A percentile compares a stretch with the other conserved stretches of the same genome.
Evolutionary conservation across 805 yeast genomes (phyloP).

Genomic region (Metschnikowia lachancei): DNA sequence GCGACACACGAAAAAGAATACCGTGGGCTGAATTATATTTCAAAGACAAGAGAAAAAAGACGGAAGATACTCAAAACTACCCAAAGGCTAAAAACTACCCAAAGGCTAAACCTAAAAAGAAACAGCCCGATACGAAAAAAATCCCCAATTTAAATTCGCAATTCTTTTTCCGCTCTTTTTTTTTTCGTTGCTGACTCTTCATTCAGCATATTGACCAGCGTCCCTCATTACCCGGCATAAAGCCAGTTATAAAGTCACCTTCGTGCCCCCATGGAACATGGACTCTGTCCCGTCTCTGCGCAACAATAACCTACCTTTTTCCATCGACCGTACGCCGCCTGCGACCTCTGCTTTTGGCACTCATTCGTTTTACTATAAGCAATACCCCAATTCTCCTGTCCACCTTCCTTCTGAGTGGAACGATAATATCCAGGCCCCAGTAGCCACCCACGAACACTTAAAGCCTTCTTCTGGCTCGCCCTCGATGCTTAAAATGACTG

Average conservation of each 20-base stretch:
- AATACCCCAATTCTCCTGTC: conserved; percentile 8
- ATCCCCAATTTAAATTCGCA: no score
- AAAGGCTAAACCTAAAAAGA: no score
- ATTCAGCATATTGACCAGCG: no score
- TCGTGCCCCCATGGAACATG: conserved; percentile 5
- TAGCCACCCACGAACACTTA: not conserved
- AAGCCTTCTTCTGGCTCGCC: conserved; percentile 6
- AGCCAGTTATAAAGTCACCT: not conserved
- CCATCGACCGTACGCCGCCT: conserved; percentile 4
- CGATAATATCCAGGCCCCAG: conserved; percentile 5
- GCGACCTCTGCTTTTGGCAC: conserved; percentile 1
- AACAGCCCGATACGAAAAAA: no score
- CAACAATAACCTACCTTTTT: conserved; percentile 8
- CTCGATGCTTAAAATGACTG: conserved; percentile 5
- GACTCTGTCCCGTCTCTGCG: conserved; percentile 11
- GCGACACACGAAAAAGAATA: no score
- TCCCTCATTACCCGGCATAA: no score
- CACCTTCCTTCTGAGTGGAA: conserved; percentile 17
- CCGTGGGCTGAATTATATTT: no score
- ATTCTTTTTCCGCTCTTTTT: no score
- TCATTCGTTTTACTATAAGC: conserved; percentile 12
- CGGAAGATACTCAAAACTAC: no score
- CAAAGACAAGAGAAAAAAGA: no score
- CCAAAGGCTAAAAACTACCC: no score
- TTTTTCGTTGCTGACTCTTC: no score